These are phyloP conservation scores for Pittosporum tobira DNA, from an alignment of 129 eudicot species.

Conservation along the genomic window DNA sequence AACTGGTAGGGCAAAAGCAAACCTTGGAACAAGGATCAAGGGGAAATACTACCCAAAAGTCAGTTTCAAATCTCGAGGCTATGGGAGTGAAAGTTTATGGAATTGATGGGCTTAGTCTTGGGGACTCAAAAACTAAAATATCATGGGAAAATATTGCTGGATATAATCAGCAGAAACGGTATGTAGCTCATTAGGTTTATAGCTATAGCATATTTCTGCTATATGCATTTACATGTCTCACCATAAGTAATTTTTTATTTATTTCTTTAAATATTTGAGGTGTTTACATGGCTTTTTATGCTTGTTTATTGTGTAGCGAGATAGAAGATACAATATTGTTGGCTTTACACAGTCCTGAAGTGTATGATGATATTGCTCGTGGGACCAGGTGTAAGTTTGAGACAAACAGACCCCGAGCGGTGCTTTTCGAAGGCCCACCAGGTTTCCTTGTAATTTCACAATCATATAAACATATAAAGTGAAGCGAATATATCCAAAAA, in stretches of 20 bases:
- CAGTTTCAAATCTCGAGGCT: constrained; percentile 66
- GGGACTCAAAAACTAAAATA: constrained; percentile 36
- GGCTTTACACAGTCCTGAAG: constrained; percentile 91
- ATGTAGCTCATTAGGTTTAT: constrained; percentile 6
- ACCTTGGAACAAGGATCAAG: constrained; percentile 28
- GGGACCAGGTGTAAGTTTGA: constrained; percentile 94
- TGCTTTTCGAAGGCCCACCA: constrained; percentile 98
- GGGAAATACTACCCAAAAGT: constrained; percentile 45
- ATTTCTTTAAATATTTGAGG: too few relatives aligned
- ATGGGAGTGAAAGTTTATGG: constrained; percentile 92
- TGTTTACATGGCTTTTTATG: constrained; percentile 1
- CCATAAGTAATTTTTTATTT: too few relatives aligned
- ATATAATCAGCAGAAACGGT: constrained; percentile 80
- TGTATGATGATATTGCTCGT: constrained; percentile 97
- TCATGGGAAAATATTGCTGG: constrained; percentile 99
- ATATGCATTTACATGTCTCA: too few relatives aligned
- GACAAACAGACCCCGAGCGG: constrained; percentile 96
- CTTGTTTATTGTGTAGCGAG: constrained; percentile 40
- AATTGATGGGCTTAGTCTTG: constrained; percentile 33
- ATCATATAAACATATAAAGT: background rate
- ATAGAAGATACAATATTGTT: constrained; percentile 86
- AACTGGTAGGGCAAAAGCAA: constrained; percentile 62
- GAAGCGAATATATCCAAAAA: background rate
- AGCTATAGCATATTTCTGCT: background rate
- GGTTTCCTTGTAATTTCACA: constrained; percentile 35